Evolutionary conservation across 257 asterid species (phyloP).

Genomic region (Solanum verrucosum): DNA sequence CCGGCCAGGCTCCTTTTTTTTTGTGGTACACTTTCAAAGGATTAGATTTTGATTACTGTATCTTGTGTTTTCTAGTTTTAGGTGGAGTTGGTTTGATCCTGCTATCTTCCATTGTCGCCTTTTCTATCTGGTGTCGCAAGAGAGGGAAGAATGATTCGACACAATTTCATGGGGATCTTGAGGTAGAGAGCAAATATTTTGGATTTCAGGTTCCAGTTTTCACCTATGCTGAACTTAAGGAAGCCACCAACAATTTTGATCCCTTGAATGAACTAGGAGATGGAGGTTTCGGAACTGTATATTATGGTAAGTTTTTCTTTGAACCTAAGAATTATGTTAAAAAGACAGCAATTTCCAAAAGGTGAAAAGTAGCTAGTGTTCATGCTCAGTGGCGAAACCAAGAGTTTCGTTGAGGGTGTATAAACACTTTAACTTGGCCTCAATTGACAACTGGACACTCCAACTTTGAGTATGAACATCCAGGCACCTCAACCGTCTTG

Average conservation of each 20-base stretch:
- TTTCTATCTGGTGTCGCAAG: neutral
- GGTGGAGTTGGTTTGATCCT: neutral
- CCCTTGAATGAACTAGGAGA: constrained; percentile 2
- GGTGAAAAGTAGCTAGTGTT: neutral
- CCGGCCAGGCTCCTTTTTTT: neutral
- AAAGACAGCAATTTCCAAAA: neutral
- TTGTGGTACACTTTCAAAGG: neutral
- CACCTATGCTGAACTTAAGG: neutral
- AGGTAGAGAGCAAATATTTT: constrained; percentile 1
- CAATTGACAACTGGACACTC: neutral
- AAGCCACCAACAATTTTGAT: constrained; percentile 2
- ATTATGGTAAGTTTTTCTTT: constrained; percentile 1
- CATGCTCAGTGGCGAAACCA: neutral
- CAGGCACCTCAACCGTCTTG: neutral
- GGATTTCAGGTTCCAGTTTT: constrained; percentile 4
- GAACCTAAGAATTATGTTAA: neutral
- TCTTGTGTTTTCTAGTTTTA: constrained; percentile 13
- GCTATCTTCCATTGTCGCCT: neutral
- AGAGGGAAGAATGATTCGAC: neutral
- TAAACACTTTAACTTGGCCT: neutral
- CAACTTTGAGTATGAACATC: neutral
- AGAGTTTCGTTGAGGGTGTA: neutral
- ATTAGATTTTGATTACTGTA: neutral
- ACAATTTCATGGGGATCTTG: neutral
- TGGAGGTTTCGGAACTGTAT: constrained; percentile 5